Evolutionary conservation across 208 protist genomes (phyloP).

Genomic region (Trypanosoma platydactyli): DNA sequence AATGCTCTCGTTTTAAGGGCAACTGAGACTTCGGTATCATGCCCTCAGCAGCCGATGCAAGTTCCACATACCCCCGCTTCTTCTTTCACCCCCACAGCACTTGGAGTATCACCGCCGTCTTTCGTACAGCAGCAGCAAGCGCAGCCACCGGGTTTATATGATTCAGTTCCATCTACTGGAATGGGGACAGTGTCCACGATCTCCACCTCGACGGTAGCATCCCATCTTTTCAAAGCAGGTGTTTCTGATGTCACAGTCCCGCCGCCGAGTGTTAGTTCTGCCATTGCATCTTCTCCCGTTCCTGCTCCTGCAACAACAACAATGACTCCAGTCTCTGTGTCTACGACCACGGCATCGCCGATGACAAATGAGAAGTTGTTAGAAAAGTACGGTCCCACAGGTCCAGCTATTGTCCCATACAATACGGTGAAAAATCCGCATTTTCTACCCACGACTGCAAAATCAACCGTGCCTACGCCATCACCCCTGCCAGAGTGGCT

Average conservation of each 20-base stretch:
- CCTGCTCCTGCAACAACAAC: not conserved
- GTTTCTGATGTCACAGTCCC: not conserved
- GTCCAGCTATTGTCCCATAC: slow-evolving; percentile 25
- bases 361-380: slow-evolving; percentile 2
- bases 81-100: not conserved
- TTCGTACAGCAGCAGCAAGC: slow-evolving; percentile 12
- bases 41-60: slow-evolving; percentile 6
- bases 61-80: not conserved
- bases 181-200: not conserved
- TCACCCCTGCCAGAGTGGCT: slow-evolving; percentile 2
- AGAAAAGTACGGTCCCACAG: slow-evolving; percentile 31
- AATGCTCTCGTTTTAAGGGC: not conserved
- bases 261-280: not conserved
- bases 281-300: not conserved
- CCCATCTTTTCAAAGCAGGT: not conserved
- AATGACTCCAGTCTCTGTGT: not conserved
- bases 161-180: not conserved
- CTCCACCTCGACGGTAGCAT: not conserved
- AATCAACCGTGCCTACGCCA: not conserved
- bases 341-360: not conserved
- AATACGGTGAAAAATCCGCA: slow-evolving; percentile 1
- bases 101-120: slow-evolving; percentile 1
- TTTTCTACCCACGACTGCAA: not conserved
- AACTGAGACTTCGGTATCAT: not conserved
- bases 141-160: not conserved